Conservation (phyloP, 768 basidiomycete genomes). For the Lactifluus hygrophoroides region DNA sequence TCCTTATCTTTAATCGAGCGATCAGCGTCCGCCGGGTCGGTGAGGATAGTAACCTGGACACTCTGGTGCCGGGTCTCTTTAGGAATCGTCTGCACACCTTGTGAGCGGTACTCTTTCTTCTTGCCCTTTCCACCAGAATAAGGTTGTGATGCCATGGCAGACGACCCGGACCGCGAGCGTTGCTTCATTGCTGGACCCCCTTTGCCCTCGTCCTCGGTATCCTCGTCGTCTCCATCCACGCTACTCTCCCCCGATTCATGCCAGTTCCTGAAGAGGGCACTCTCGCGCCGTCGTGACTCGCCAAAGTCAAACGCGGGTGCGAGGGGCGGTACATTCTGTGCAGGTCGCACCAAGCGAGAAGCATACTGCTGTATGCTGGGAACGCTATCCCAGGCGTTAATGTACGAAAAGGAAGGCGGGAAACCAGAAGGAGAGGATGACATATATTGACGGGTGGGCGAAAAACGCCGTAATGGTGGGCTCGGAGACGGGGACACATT, state of each 20-base stretch:
- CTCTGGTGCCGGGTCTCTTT: conserved; percentile 45
- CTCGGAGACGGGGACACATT: conserved; percentile 22
- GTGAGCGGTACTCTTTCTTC: conserved; percentile 50
- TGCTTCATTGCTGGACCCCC: conserved; percentile 22
- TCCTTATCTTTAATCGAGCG: conserved; percentile 18
- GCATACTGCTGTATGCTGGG: conserved; percentile 77
- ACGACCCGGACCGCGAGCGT: conserved; percentile 27
- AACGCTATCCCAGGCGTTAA: conserved; percentile 80
- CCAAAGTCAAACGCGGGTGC: conserved; percentile 44
- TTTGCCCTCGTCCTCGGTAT: conserved; percentile 32
- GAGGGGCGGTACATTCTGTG: conserved; percentile 31
- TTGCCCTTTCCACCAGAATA: conserved; percentile 30
- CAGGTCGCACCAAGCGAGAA: conserved; percentile 46
- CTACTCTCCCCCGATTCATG: conserved; percentile 59
- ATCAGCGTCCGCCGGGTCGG: conserved; percentile 17
- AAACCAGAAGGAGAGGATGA: conserved; percentile 37
- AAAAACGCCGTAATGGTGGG: conserved; percentile 8
- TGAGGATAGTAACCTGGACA: conserved; percentile 44
- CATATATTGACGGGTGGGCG: conserved; percentile 16
- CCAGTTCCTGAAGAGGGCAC: conserved; percentile 36
- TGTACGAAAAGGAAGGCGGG: conserved; percentile 52
- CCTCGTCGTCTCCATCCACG: conserved; percentile 76
- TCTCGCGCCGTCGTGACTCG: conserved; percentile 26
- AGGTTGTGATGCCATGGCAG: conserved; percentile 30
- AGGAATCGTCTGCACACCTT: conserved; percentile 63